Base-by-base conservation (phyloP, 768 basidiomycete species). In the Pisolithus sp. region DNA sequence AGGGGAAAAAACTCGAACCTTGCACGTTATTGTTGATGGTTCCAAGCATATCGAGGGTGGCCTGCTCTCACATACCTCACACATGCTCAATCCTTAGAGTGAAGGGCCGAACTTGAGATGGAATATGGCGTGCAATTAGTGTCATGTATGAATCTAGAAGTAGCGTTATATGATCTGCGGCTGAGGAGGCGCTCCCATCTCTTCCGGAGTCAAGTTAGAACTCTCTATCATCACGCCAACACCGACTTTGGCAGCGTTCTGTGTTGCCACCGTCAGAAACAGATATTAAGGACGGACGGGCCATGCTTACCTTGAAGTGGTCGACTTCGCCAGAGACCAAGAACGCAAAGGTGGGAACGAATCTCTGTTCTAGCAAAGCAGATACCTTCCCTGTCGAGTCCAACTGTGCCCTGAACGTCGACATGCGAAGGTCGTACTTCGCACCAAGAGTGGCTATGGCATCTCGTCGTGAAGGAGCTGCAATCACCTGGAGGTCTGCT, bases 141-240 rank as follows among this genome's bases (percentile, higher is more conserved):
- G 57, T 62, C 48, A 53, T 53, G 49, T 58, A 55, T 53, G 55
- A 46, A 18, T 70, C 69, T 68, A 69, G 39, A 58, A 48, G 59
- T 64, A 62, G 57, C 43, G 54, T 57, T 43, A 52, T 62, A 62
- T 21, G 20, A 43, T 70, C 64, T 75, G 76, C 57, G 72, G 71
- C 57, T 76, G 77, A 62, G 79, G 78, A 50, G 74, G 70, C 71
- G 81, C 74, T 53, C 80, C 67, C 88, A 90, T 88, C 74, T 91
- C 89, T 73, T 91, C 89, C 7, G 86, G 87, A 18, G 85, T 85
- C 71, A 91, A 68, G 56, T 73, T 79, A 36, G 83, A 81, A 65
- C 85, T 87, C 78, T 98, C 94, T 55, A 98, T 91, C 91, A 93
- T 95, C 69, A 98, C 91, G 74, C 94, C 94, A 8, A 97, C 86